Conservation (phyloP, 306 rosid genomes). For the Vicia sativa region DNA sequence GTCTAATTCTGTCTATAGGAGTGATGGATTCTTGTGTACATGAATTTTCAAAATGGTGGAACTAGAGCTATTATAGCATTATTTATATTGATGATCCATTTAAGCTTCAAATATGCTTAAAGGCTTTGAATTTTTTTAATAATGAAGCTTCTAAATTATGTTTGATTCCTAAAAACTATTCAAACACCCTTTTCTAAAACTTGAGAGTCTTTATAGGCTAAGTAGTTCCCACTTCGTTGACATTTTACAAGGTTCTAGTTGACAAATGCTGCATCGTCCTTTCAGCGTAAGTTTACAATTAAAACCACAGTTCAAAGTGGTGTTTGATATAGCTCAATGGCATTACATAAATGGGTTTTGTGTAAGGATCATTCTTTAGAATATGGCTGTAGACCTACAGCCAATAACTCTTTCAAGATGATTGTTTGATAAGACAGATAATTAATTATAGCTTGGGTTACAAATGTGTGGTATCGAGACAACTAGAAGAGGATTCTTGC, state of each 20-base stretch:
- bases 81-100: constrained; percentile 15
- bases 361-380: constrained; percentile 5
- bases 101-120: constrained; percentile 22
- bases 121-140: neutral
- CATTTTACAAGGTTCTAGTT: constrained; percentile 23
- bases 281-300: neutral
- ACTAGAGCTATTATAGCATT: constrained; percentile 2
- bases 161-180: constrained; percentile 4
- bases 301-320: constrained; percentile 7
- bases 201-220: constrained; percentile 18
- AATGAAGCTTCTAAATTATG: constrained; percentile 24
- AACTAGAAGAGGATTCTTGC: constrained; percentile 30
- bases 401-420: constrained; percentile 22
- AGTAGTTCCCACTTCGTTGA: constrained; percentile 24
- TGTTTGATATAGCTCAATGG: constrained; percentile 13
- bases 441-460: constrained; percentile 9
- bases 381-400: neutral
- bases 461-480: constrained; percentile 13
- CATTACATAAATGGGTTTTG: constrained; percentile 2
- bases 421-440: constrained; percentile 16
- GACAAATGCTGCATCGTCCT: constrained; percentile 24
- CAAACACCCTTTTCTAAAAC: neutral
- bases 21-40: too few species aligned
- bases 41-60: neutral
- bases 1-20: too few species aligned